Evolutionary conservation across 768 basidiomycete species (phyloP).

Genomic region (Ramaria sp.): DNA sequence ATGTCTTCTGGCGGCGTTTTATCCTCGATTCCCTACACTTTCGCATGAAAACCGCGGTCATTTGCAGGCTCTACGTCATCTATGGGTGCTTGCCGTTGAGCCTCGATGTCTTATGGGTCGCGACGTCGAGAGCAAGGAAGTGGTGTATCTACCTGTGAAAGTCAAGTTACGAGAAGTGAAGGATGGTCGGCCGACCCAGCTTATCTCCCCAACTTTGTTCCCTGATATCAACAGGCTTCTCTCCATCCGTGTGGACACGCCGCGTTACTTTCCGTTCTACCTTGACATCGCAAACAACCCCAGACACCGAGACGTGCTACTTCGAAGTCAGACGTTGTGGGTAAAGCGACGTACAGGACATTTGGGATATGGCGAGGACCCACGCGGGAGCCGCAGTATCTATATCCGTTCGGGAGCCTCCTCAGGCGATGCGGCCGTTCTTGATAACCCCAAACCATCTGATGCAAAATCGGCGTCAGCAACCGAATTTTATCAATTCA

Average conservation of each 20-base stretch:
- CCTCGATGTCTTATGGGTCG: slow-evolving; percentile 86
- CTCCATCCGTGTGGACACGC: slow-evolving; percentile 83
- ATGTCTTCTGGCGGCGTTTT: slow-evolving; percentile 82
- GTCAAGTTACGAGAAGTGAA: slow-evolving; percentile 64
- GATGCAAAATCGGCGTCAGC: slow-evolving; percentile 57
- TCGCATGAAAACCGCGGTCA: slow-evolving; percentile 85
- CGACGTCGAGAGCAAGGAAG: slow-evolving; percentile 85
- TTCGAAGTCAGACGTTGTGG: slow-evolving; percentile 73
- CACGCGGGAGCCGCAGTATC: slow-evolving; percentile 83
- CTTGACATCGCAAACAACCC: slow-evolving; percentile 64
- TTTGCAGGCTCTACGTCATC: slow-evolving; percentile 84
- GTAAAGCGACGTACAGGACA: slow-evolving; percentile 91
- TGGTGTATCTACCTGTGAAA: slow-evolving; percentile 88
- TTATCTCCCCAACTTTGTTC: slow-evolving; percentile 89
- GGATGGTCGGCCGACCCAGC: slow-evolving; percentile 53
- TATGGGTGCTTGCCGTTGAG: slow-evolving; percentile 95
- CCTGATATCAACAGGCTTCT: slow-evolving; percentile 76
- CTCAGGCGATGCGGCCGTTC: slow-evolving; percentile 70
- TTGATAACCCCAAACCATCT: slow-evolving; percentile 75
- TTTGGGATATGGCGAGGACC: slow-evolving; percentile 88
- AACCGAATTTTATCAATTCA: slow-evolving; percentile 73
- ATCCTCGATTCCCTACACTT: slow-evolving; percentile 71
- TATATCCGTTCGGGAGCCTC: slow-evolving; percentile 84
- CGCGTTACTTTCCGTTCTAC: slow-evolving; percentile 90
- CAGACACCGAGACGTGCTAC: slow-evolving; percentile 55